Conservation (phyloP, 192 early-diverging fungal species). For the Mortierella hygrophila region DNA sequence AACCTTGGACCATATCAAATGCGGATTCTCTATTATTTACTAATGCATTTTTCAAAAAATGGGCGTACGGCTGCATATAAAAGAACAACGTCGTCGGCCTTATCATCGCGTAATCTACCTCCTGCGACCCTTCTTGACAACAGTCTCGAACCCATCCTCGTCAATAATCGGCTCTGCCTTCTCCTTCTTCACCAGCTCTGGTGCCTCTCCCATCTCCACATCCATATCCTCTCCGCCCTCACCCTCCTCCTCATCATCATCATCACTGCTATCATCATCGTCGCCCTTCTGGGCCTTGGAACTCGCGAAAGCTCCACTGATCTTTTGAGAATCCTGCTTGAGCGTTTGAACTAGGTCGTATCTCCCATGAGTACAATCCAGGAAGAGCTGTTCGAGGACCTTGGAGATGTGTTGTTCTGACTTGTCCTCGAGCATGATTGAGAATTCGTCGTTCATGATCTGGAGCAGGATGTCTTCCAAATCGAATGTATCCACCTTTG, state of each 20-base stretch:
- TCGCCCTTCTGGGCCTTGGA: slow-evolving; percentile 27
- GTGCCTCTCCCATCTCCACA: slow-evolving; percentile 48
- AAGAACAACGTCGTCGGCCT: background rate
- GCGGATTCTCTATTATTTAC: background rate
- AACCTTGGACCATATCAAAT: background rate
- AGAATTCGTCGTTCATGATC: slow-evolving; percentile 71
- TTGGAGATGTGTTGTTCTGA: slow-evolving; percentile 68
- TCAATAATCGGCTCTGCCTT: slow-evolving; percentile 60
- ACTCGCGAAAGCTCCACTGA: slow-evolving; percentile 34
- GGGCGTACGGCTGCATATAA: no score
- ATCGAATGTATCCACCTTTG: slow-evolving; percentile 64
- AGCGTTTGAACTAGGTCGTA: slow-evolving; percentile 51
- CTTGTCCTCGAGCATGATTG: slow-evolving; percentile 66
- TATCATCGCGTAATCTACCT: background rate
- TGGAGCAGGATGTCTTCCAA: slow-evolving; percentile 66
- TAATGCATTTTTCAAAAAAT: background rate
- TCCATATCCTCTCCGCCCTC: slow-evolving; percentile 51
- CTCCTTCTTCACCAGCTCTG: slow-evolving; percentile 24
- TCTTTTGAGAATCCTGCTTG: slow-evolving; percentile 48
- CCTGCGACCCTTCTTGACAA: slow-evolving; percentile 50
- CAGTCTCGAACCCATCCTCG: slow-evolving; percentile 61
- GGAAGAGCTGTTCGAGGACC: slow-evolving; percentile 57
- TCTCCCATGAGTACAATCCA: slow-evolving; percentile 61
- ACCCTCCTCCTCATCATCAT: slow-evolving; percentile 40
- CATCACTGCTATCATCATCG: slow-evolving; percentile 24